These are phyloP conservation scores for Ambrosia trifida DNA, from an alignment of 129 eudicot genomes.

Conservation along the genomic window DNA sequence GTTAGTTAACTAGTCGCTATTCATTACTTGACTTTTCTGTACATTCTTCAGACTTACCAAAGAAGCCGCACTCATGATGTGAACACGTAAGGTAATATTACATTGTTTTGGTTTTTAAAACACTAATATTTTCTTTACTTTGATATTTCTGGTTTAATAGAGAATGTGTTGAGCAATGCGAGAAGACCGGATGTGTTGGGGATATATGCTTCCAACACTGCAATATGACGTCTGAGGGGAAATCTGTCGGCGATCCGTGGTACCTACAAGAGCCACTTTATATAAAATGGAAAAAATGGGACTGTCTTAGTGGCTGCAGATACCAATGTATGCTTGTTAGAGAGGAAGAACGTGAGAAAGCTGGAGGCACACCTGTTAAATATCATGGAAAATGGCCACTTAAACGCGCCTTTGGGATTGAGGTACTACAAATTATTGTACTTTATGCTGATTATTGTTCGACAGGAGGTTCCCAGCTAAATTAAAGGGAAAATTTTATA, in stretches of 20 bases:
- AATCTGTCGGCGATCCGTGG: conserved; percentile 73
- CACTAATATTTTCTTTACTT: conserved; percentile 25
- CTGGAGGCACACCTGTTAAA: conserved; percentile 74
- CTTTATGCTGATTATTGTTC: conserved; percentile 15
- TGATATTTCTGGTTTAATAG: conserved; percentile 45
- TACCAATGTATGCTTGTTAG: conserved; percentile 88
- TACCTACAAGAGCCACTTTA: conserved; percentile 98
- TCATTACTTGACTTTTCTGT: conserved; percentile 22
- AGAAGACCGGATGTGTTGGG: conserved; percentile 92
- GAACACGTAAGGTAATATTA: conserved; percentile 27
- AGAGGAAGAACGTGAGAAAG: conserved; percentile 72
- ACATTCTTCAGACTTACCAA: conserved; percentile 21
- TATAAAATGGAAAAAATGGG: conserved; percentile 94
- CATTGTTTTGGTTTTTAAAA: conserved; percentile 6
- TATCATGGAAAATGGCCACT: conserved; percentile 99
- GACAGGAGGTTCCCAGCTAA: too few species aligned
- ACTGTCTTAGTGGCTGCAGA: conserved; percentile 90
- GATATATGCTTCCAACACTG: conserved; percentile 81
- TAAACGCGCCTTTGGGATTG: conserved; percentile 80
- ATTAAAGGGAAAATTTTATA: too few species aligned
- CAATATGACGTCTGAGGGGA: conserved; percentile 72
- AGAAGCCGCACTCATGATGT: conserved; percentile 26
- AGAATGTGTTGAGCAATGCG: conserved; percentile 81
- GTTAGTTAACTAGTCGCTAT: conserved; percentile 11
- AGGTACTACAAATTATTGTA: conserved; percentile 67